Base-by-base conservation (phyloP, 495 filamentous ascomycete genomes). In the Cairneyella variabilis region DNA sequence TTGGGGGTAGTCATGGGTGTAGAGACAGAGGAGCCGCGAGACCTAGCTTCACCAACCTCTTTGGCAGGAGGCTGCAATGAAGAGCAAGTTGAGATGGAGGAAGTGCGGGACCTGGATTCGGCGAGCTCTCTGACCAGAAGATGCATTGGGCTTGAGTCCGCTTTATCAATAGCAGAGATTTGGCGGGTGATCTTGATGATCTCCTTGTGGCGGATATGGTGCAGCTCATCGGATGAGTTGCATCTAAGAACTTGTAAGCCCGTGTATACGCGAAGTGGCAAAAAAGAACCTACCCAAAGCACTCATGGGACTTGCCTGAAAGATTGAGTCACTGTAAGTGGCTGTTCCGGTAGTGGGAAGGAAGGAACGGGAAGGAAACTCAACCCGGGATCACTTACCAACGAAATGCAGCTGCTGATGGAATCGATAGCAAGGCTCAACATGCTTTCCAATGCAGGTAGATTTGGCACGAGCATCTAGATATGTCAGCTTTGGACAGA, bases 331-430 rank as follows among this genome's bases (percentile, higher is more conserved):
- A 20, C 27, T 48, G 42, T 39, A 17, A 20, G 3, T 30, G 17
- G 12, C 40, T 32, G 12, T 8, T 21, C 17, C 28, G 14, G 14
- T 32, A 32, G 28, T 32, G 28, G 28, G 14, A 32, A 32, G 14
- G 6, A 32, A 14, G 28, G 28, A 14, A 32, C 14, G 6, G 6
- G 28, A 32, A 32, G 14, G 28, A 32, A 14, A 32, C 7, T 32
- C 28, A 32, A 51, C 16, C 11, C 6, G 26, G 21, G 9, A 14
- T 7, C 16, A 14, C 57, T 48, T 57, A 64, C 62, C 57, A 39
- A 64, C 44, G 30, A 64, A 61, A 39, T 64, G 58, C 17, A 64
- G 22, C 38, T 61, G 58, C 25, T 58, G 62, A 48, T 64, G 62
- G 46, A 56, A 64, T 8, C 58, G 41, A 34, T 59, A 58, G 36